Base-by-base conservation (phyloP, 192 early-diverging fungal species). In the Gaertneriomyces semiglobifer region DNA sequence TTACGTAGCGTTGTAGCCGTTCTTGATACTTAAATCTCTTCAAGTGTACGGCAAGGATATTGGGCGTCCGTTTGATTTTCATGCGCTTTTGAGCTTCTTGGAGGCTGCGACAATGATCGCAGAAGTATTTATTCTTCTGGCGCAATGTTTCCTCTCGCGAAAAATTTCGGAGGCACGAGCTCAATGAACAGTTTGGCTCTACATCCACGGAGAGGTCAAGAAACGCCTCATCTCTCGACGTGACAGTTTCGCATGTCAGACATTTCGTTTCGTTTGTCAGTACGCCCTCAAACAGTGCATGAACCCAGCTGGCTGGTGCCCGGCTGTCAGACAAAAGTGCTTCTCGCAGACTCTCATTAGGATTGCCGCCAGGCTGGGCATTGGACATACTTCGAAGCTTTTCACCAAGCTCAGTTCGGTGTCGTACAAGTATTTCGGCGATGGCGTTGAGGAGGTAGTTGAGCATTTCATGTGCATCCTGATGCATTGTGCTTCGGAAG, bases 11-110 rank as follows among this genome's bases (percentile, higher is more conserved):
- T 45, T 92, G 88, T 70, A 94, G 78, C 14, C 88, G 81, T 64
- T 99, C 93, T 69, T 95, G 92, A 75, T 93, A 99, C 72, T 99
- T 99, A 77, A 99, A 99, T 41, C 97, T 85, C 72, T 99, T 99
- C 41, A 99, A 75, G 63, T 99, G 97, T 41, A 99, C 79, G 0
- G 93, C 95, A 25, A 99, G 76, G 41, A 99, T 90, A 63, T 96
- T 97, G 6, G 97, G 97, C 47, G 95, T 74, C 54, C 84, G 75
- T 75, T 94, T 93, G 41, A 99, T 90, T 63, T 95, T 96, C 95
- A 99, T 97, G 60, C 95, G 85, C 64, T 92, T 90, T 76, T 99
- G 94, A 33, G 97, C 97, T 69, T 99, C 97, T 74, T 99, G 97
- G 58, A 98, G 77, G 6, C 93, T 91, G 65, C 84, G 86, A 69